These are phyloP conservation scores for Pseudocercospora cruenta DNA, from an alignment of 2,329 filamentous ascomycete species.

Conservation along the genomic window DNA sequence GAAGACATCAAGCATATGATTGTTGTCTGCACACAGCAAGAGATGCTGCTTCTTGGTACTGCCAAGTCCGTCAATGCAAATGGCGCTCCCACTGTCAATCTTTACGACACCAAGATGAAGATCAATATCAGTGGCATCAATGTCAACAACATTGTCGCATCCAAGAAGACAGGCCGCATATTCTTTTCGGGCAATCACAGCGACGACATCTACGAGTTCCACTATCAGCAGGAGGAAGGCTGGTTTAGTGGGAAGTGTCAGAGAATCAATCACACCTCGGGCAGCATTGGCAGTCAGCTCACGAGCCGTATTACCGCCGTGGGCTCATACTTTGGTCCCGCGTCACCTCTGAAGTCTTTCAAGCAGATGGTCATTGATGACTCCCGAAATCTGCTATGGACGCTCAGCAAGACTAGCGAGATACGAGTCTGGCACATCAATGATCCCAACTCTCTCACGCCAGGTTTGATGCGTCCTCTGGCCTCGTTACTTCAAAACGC, in stretches of 20 bases:
- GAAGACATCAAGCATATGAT: conserved; percentile 83
- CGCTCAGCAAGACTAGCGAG: conserved; percentile 82
- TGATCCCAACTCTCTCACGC: conserved; percentile 58
- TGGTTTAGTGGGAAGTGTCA: conserved; percentile 95
- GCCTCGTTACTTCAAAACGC: conserved; percentile 67
- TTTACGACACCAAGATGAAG: conserved; percentile 89
- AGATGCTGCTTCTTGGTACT: conserved; percentile 86
- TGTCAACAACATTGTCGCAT: conserved; percentile 77
- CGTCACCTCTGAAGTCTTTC: conserved; percentile 61
- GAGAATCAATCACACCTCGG: conserved; percentile 61
- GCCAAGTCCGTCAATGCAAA: conserved; percentile 65
- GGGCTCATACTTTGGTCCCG: conserved; percentile 36
- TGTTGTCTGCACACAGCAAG: conserved; percentile 81
- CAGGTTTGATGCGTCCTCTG: conserved; percentile 60
- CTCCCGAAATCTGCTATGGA: conserved; percentile 84
- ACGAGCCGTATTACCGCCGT: conserved; percentile 43
- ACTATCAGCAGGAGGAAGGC: conserved; percentile 94
- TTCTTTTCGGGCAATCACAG: conserved; percentile 84
- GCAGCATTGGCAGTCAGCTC: conserved; percentile 43
- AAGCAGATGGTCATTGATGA: conserved; percentile 86
- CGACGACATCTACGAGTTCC: conserved; percentile 89
- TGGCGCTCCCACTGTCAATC: conserved; percentile 71
- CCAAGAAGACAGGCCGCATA: conserved; percentile 78
- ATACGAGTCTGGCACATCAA: conserved; percentile 92
- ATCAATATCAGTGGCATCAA: conserved; percentile 71